These are phyloP conservation scores for Rhizophlyctis rosea DNA, from an alignment of 192 early-diverging fungal species.

Conservation along the genomic window DNA sequence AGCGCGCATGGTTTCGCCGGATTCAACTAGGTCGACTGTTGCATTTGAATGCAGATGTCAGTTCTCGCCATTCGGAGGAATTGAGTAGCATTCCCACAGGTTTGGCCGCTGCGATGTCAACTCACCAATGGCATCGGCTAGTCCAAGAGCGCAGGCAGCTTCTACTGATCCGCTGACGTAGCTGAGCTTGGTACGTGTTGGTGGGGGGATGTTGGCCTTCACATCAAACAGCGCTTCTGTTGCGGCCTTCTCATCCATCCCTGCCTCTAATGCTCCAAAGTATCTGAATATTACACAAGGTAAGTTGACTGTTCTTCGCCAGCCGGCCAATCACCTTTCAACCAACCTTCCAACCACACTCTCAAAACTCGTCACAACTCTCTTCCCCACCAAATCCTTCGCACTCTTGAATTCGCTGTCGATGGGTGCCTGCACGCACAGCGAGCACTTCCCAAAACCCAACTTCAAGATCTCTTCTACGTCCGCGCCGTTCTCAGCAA, in stretches of 20 bases:
- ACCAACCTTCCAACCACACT: constrained; percentile 49
- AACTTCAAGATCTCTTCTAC: constrained; percentile 59
- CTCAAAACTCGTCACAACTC: constrained; percentile 92
- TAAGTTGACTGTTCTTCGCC: background rate
- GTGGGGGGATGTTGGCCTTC: constrained; percentile 1
- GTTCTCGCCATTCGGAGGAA: too few species aligned
- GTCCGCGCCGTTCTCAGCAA: constrained; percentile 73
- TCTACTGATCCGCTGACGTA: constrained; percentile 94
- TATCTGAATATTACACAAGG: constrained; percentile 34
- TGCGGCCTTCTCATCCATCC: constrained; percentile 26
- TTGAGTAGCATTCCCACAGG: too few species aligned
- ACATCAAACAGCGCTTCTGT: constrained; percentile 4
- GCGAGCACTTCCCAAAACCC: constrained; percentile 91
- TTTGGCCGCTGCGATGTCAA: too few species aligned
- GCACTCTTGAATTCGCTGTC: constrained; percentile 43
- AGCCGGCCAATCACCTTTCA: background rate
- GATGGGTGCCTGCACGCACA: constrained; percentile 89
- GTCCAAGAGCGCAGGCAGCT: constrained; percentile 90
- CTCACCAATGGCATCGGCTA: constrained; percentile 94
- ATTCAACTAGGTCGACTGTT: constrained; percentile 68
- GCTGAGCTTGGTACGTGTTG: constrained; percentile 68
- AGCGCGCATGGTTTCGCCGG: constrained; percentile 99
- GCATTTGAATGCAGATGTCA: too few species aligned
- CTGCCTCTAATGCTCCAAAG: constrained; percentile 75
- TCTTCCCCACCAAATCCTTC: constrained; percentile 80